Evolutionary conservation across 305 asterid species (phyloP), one percentile per base, ranked within the genome.

Genomic region (Euphrasia arctica): DNA sequence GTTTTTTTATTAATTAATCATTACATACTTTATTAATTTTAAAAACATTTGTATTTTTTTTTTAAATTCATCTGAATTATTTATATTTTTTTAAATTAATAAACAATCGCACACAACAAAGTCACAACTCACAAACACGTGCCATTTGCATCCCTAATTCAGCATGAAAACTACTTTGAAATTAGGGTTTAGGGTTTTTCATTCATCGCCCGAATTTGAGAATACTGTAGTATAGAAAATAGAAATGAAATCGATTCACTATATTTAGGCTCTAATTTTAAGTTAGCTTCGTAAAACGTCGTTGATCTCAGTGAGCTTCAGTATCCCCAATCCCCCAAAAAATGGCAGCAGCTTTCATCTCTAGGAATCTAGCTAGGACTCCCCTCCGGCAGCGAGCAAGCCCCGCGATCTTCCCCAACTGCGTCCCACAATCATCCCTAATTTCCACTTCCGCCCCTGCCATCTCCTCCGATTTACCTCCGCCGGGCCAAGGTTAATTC

Each of bases 281-380:
- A n/a, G n/a, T n/a, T n/a, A n/a, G n/a, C n/a, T n/a, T n/a, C n/a
- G n/a, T n/a, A n/a, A n/a, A n/a, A n/a, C n/a, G n/a, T n/a, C n/a
- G n/a, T 55, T 3, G 61, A 72, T 62, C 75, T 62, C 67, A 18
- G 22, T 18, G 22, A 66, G 18, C 69, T 9, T 57, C 66, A 3
- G 28, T 42, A 51, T 60, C 52, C 31, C 58, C 51, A 18, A 18
- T 2, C 4, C 42, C 42, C 9, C 9, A 36, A 9, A 65, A 61
- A 45, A 82, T 83, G 85, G 74, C 75, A 59, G 79, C 82, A 57
- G 79, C 83, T 74, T 74, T 80, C 66, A 68, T 83, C 56, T 78
- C 88, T 66, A 79, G 77, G 75, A 60, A 67, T 70, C 68, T 83
- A 32, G 80, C 70, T 43, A 81, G 78, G 76, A 78, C 72, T 54